Evolutionary conservation across 306 rosid genomes (phyloP).

Genomic region (Castanea crenata): DNA sequence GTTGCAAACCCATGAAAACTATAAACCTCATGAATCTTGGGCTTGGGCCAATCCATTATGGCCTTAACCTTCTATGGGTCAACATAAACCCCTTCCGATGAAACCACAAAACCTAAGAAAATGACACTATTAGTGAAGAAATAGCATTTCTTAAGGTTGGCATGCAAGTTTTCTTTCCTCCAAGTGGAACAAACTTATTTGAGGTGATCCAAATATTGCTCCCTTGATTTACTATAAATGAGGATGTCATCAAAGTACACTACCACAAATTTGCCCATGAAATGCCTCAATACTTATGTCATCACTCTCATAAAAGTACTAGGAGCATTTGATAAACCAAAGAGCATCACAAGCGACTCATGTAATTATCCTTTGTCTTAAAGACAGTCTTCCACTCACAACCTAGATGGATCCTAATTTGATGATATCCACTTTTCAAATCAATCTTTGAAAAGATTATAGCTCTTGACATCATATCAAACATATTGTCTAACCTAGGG

Average conservation of each 20-base stretch:
- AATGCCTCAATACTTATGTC: neutral
- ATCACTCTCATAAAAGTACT: neutral
- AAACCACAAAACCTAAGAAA: neutral
- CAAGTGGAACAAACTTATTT: neutral
- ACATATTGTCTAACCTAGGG: too few species aligned
- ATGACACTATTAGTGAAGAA: neutral
- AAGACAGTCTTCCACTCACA: neutral
- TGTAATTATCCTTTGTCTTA: neutral
- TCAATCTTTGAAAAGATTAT: too few species aligned
- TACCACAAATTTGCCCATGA: neutral
- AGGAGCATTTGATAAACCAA: neutral
- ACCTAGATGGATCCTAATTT: too few species aligned
- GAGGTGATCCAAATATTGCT: neutral
- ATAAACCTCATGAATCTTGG: neutral
- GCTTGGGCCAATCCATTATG: neutral
- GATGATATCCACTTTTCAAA: too few species aligned
- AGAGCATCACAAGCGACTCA: neutral
- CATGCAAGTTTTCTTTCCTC: neutral
- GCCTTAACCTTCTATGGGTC: neutral
- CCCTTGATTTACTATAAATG: neutral
- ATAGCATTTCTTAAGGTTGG: neutral
- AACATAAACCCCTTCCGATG: neutral
- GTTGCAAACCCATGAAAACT: conserved; percentile 2
- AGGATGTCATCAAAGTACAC: neutral
- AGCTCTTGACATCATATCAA: too few species aligned